These are phyloP conservation scores for Quercus aquifolioides DNA, from an alignment of 306 rosid species.

Conservation along the genomic window DNA sequence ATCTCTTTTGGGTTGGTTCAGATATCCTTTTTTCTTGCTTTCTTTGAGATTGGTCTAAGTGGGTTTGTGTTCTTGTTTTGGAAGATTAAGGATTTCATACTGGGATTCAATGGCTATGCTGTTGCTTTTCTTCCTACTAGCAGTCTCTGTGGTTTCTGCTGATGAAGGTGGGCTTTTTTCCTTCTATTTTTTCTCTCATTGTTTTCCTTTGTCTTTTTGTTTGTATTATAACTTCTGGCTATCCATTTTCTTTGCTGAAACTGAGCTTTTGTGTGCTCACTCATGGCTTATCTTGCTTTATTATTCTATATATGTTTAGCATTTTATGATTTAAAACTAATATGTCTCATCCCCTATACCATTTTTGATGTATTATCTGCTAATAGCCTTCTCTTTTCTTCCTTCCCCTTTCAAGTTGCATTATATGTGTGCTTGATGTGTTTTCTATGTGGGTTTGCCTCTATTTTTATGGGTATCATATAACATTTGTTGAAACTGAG, in stretches of 20 bases:
- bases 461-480: background rate
- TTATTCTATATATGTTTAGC: background rate
- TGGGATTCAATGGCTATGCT: conserved; percentile 44
- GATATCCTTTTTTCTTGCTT: conserved; percentile 17
- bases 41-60: conserved; percentile 19
- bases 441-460: conserved; percentile 1
- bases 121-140: conserved; percentile 38
- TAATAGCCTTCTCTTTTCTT: background rate
- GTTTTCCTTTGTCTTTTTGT: background rate
- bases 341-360: background rate
- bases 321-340: background rate
- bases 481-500: background rate
- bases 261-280: background rate
- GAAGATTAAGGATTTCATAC: background rate
- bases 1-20: background rate
- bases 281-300: background rate
- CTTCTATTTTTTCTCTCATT: background rate
- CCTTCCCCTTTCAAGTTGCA: background rate
- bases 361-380: background rate
- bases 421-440: background rate
- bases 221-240: background rate
- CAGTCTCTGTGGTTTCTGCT: conserved; percentile 50
- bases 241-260: background rate
- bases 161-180: conserved; percentile 42
- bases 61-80: conserved; percentile 20